These are phyloP conservation scores for Arachnopeziza araneosa DNA, from an alignment of 2,329 filamentous ascomycete species.

Conservation along the genomic window DNA sequence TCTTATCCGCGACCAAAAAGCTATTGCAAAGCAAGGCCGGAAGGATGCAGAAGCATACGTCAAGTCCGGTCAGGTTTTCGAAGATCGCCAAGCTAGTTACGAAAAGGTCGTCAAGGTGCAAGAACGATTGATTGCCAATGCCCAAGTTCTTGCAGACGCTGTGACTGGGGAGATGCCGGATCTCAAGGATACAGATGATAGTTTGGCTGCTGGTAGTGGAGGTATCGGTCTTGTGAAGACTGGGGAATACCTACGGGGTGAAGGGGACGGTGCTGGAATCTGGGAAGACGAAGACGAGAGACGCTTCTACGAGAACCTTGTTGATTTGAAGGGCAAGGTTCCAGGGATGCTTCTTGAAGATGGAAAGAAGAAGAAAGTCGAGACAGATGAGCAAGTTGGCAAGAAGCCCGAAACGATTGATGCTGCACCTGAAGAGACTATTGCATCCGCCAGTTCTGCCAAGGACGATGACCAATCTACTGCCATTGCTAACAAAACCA, in stretches of 20 bases:
- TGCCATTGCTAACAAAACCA: conserved; percentile 95
- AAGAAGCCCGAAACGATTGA: conserved; percentile 61
- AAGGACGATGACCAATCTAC: conserved; percentile 81
- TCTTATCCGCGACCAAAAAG: conserved; percentile 85
- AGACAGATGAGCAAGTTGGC: conserved; percentile 74
- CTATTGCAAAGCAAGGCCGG: conserved; percentile 77
- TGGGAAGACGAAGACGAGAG: conserved; percentile 99
- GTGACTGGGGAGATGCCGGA: conserved; percentile 92
- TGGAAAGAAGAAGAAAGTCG: conserved; percentile 85
- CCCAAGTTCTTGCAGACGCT: conserved; percentile 83
- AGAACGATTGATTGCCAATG: conserved; percentile 83
- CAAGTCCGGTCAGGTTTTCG: conserved; percentile 96
- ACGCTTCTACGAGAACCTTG: conserved; percentile 94
- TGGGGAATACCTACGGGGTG: conserved; percentile 84
- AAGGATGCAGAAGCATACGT: conserved; percentile 98
- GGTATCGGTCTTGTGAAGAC: conserved; percentile 92
- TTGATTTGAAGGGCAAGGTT: conserved; percentile 92
- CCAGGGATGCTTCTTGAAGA: conserved; percentile 91
- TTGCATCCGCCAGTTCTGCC: conserved; percentile 32
- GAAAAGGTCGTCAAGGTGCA: conserved; percentile 91
- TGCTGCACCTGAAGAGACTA: conserved; percentile 35
- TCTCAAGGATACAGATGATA: conserved; percentile 74
- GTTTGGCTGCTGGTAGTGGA: conserved; percentile 59
- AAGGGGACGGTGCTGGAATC: conserved; percentile 86
- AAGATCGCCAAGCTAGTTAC: conserved; percentile 92